Evolutionary conservation across 2,329 filamentous ascomycete species (phyloP), one percentile per base, ranked within the genome.

Genomic region (Pezicula rhizophila): DNA sequence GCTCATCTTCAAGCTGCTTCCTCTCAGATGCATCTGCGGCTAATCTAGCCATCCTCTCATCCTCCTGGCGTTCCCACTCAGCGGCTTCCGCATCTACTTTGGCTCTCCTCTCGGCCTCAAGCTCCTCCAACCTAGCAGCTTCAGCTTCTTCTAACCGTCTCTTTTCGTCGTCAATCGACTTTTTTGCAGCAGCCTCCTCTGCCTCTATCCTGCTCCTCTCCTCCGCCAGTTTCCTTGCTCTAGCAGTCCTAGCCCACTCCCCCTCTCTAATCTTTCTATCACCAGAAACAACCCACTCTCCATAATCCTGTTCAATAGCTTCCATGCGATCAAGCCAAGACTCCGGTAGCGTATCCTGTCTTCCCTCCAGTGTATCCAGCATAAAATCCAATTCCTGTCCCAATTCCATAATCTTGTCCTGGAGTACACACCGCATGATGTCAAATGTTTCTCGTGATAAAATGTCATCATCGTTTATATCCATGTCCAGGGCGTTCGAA

Each of bases 301-400:
- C 80, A 66, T 92, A 96, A 26, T 84, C 79, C 10, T 77, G 73
- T 65, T 99, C 93, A 4, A 95, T 73, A 0, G 70, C 68, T 65
- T 97, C 93, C 70, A 97, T 85, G 4, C 84, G 78, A 59, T 95
- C 89, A 48, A 97, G 80, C 93, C 92, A 99, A 25, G 72, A 66
- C 37, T 95, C 87, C 0, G 93, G 93, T 8, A 99, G 71, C 0
- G 86, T 89, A 60, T 99, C 93, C 39, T 85, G 76, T 47, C 83
- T 76, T 2, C 89, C 91, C 66, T 97, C 93, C 2, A 97, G 74
- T 28, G 80, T 77, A 66, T 99, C 91, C 12, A 99, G 76, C 78
- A 96, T 89, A 45, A 77, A 80, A 65, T 99, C 93, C 52, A 97
- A 74, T 35, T 82, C 77, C 42, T 78, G 78, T 0, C 89, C 92